Conservation (phyloP, 2,329 filamentous ascomycete species). For the Verticillium alfalfae region DNA sequence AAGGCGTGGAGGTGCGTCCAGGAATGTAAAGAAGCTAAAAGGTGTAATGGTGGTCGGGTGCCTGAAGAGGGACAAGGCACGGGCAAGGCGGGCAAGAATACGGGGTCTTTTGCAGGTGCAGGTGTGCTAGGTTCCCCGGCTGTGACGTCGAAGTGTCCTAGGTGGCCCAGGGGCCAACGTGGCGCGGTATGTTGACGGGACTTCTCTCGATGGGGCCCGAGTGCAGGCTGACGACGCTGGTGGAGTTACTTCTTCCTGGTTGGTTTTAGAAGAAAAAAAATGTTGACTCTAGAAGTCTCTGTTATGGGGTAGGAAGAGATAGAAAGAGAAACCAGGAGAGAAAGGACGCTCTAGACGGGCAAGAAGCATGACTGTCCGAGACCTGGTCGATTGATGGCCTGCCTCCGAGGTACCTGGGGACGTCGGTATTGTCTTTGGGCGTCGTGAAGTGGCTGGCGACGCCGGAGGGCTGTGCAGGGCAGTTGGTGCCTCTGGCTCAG, state of each 20-base stretch:
- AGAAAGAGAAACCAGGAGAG: neutral
- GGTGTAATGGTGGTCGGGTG: neutral
- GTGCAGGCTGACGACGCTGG: neutral
- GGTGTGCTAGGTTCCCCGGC: neutral
- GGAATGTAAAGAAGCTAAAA: neutral
- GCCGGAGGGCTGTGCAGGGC: neutral
- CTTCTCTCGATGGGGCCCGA: neutral
- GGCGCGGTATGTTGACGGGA: neutral
- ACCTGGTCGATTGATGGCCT: neutral
- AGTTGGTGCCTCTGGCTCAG: neutral
- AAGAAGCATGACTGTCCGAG: neutral
- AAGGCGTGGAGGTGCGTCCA: conserved; percentile 2
- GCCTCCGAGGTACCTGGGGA: neutral
- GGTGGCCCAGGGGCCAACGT: neutral
- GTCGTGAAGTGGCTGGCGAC: neutral
- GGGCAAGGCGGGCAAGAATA: neutral
- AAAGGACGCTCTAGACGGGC: neutral
- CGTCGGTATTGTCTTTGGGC: neutral
- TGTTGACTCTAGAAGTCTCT: no score
- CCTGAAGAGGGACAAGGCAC: neutral
- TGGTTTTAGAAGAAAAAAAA: no score
- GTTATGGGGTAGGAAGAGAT: neutral
- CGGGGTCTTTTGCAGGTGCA: neutral
- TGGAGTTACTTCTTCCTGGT: neutral
- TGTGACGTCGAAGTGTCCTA: neutral